A percentile compares a stretch with the other conserved stretches of the same genome.
These are phyloP conservation scores for Datisca glomerata DNA, from an alignment of 306 rosid species.

Conservation along the genomic window DNA sequence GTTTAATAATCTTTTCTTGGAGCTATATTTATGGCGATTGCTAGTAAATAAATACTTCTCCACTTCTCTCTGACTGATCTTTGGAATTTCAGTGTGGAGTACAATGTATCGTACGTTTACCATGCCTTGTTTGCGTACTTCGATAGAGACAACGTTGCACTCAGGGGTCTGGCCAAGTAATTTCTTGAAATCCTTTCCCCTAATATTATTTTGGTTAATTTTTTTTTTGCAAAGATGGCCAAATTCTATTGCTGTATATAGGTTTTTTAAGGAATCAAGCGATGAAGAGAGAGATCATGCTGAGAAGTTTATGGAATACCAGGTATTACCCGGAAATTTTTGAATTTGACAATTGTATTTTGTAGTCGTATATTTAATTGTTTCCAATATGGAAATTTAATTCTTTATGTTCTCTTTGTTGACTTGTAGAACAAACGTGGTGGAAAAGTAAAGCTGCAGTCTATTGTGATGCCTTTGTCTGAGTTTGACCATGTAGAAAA, in stretches of 20 bases:
- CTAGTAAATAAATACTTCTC: too few species aligned
- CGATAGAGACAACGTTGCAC: slow-evolving; percentile 90
- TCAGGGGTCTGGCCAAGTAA: slow-evolving; percentile 83
- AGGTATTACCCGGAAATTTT: slow-evolving; percentile 27
- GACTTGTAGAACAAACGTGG: slow-evolving; percentile 66
- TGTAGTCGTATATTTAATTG: background rate
- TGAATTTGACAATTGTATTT: background rate
- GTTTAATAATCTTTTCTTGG: too few species aligned
- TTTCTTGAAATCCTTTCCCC: background rate
- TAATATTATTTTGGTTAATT: background rate
- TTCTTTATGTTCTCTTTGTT: background rate
- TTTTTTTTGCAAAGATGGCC: background rate
- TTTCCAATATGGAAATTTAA: background rate
- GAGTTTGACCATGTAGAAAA: slow-evolving; percentile 53
- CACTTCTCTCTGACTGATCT: too few species aligned
- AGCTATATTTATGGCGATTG: too few species aligned
- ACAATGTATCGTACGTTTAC: slow-evolving; percentile 84
- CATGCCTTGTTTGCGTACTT: slow-evolving; percentile 94
- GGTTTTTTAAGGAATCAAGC: slow-evolving; percentile 90
- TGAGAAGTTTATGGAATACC: slow-evolving; percentile 88
- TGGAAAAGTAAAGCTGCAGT: slow-evolving; percentile 73
- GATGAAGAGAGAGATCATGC: slow-evolving; percentile 90
- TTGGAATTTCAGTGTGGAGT: slow-evolving; percentile 88
- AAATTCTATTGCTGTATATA: slow-evolving; percentile 3
- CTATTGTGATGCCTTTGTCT: slow-evolving; percentile 54